Percentiles rank a stretch among this genome's conserved stretches.
phyloP scores from a whole-genome alignment of 225 moss, liverwort and hornwort genomes.

The Straminergon stramineum region DNA sequence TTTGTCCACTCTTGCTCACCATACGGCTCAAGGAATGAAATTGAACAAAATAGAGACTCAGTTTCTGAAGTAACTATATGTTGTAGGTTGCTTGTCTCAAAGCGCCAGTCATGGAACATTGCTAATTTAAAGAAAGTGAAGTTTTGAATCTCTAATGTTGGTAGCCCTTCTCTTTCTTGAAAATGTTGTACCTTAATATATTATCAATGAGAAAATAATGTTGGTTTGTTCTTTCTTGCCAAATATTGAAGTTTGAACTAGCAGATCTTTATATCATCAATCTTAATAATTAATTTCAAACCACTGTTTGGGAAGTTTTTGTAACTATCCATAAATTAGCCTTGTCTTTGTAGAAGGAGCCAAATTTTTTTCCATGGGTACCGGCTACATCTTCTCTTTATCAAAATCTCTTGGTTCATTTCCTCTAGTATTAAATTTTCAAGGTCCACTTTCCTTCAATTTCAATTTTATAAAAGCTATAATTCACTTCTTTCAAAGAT shows the following conservation, averaged over 20 bases:
- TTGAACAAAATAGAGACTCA: too few relatives aligned
- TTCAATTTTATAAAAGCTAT: background rate
- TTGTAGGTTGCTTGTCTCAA: fast-evolving
- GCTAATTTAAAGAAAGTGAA: background rate
- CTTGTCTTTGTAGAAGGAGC: background rate
- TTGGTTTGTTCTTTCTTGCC: background rate
- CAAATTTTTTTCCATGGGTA: background rate
- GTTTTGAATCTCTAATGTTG: fast-evolving
- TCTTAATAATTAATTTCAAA: background rate
- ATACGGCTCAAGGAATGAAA: too few relatives aligned
- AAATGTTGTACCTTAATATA: background rate
- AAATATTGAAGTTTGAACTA: background rate
- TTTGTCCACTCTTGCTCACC: too few relatives aligned
- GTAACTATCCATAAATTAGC: fast-evolving
- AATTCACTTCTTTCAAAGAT: background rate
- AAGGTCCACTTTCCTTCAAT: background rate
- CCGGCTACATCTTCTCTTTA: background rate
- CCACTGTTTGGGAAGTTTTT: fast-evolving
- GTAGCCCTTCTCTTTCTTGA: background rate
- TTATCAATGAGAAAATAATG: background rate
- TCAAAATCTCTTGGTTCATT: background rate
- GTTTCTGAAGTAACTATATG: too few relatives aligned
- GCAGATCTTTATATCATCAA: background rate
- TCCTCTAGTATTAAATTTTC: background rate
- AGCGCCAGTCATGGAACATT: background rate